Evolutionary conservation across 2,329 filamentous ascomycete species (phyloP).

Genomic region (Pseudogymnoascus sp.): DNA sequence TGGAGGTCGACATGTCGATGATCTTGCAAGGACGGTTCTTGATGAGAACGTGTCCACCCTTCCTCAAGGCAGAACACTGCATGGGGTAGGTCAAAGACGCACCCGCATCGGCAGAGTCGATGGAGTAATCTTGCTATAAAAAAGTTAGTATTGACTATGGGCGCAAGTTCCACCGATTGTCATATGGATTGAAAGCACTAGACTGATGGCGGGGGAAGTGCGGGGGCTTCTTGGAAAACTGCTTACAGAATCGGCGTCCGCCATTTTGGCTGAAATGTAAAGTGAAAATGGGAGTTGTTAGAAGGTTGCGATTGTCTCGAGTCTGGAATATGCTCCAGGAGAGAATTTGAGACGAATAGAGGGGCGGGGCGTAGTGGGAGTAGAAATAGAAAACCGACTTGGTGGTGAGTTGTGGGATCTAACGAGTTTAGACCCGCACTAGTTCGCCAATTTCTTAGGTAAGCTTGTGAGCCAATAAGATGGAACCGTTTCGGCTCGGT

Average conservation of each 20-base stretch:
- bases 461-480: neutral
- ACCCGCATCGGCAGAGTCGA: constrained; percentile 93
- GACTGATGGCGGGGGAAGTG: constrained; percentile 25
- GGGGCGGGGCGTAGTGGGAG: constrained; percentile 18
- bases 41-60: constrained; percentile 98
- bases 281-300: constrained; percentile 21
- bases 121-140: constrained; percentile 46
- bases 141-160: constrained; percentile 6
- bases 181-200: constrained; percentile 18
- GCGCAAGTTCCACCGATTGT: neutral
- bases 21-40: constrained; percentile 99
- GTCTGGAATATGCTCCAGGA: constrained; percentile 11
- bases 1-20: constrained; percentile 99
- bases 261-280: constrained; percentile 45
- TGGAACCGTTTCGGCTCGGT: neutral
- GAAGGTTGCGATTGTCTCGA: neutral
- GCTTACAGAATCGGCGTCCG: constrained; percentile 56
- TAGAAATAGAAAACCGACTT: constrained; percentile 20
- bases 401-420: constrained; percentile 16
- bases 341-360: constrained; percentile 20
- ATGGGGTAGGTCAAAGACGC: constrained; percentile 91
- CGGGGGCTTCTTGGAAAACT: constrained; percentile 21
- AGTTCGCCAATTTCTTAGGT: constrained; percentile 7
- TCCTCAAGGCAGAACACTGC: constrained; percentile 99
- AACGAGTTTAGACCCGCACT: constrained; percentile 9